Base-by-base conservation (phyloP, 768 basidiomycete genomes). In the Terana coerulea region DNA sequence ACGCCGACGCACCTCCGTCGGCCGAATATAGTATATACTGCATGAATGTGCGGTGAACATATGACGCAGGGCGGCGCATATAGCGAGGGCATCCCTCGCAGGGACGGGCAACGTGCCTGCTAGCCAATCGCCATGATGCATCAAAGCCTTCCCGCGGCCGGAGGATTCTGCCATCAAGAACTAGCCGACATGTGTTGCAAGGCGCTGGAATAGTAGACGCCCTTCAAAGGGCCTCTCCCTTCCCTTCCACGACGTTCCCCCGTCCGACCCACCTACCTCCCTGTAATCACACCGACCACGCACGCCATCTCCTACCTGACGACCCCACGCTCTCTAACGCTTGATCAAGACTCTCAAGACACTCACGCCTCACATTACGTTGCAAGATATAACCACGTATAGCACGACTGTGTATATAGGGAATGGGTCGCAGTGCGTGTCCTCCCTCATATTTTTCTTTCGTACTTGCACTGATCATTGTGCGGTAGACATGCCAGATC, bases 341-440 rank as follows among this genome's bases (percentile, higher is more conserved):
- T 17, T 22, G 1, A 47, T n/a, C 37, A 40, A 30, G 15, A 31
- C 2, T 30, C 24, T 26, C 31, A 3, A 17, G 25, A 39, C 21
- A 29, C 14, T 22, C 30, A 40, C 5, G 39, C 8, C 39, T 5
- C 15, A 21, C 21, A 4, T 46, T 46, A 46, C 45, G 45, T 46
- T 11, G 45, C 37, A 17, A 10, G 37, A 4, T 19, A n/a, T 5
- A n/a, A 44, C 9, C 14, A 7, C 11, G 15, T 26, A 2, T 26
- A 14, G 3, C n/a, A n/a, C n/a, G n/a, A n/a, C n/a, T n/a, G n/a
- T n/a, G n/a, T 43, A 43, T 40, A 52, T 52, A 31, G 39, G 25
- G 15, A 7, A 62, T 62, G 61, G 59, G 53, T 47, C 54, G 55
- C 58, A 53, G 61, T 60, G 40, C 30, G 57, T 52, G 17, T 39